Evolutionary conservation across 305 asterid genomes (phyloP).

Genomic region (Solanum hybrid): DNA sequence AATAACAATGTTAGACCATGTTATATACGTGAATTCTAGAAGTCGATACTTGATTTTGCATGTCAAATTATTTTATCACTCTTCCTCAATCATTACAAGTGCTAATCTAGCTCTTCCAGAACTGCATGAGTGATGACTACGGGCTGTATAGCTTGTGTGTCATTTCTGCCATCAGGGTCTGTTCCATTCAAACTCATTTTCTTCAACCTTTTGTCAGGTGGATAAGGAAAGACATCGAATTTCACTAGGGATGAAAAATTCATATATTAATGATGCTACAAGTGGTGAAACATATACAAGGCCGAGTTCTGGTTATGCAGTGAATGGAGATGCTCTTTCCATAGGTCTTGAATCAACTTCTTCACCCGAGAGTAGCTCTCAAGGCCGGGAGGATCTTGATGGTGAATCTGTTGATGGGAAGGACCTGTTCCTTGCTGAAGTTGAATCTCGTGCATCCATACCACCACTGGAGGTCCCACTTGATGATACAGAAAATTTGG

Average conservation of each 20-base stretch:
- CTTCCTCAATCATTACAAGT: background rate
- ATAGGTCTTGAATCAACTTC: conserved; percentile 19
- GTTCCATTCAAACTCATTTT: background rate
- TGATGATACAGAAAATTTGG: conserved; percentile 54
- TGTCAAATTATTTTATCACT: background rate
- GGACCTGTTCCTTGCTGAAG: conserved; percentile 38
- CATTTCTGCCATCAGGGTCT: background rate
- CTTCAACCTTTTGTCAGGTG: conserved; percentile 39
- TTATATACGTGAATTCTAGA: background rate
- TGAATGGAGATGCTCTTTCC: conserved; percentile 21
- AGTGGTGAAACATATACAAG: conserved; percentile 21
- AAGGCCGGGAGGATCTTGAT: conserved; percentile 5
- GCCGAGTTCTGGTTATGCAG: conserved; percentile 12
- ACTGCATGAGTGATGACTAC: background rate
- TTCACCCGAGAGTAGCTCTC: conserved; percentile 22
- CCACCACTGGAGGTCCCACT: conserved; percentile 86
- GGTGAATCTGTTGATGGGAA: conserved; percentile 26
- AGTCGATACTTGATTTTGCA: background rate
- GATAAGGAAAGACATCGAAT: conserved; percentile 76
- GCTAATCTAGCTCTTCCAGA: background rate
- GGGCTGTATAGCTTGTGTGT: background rate
- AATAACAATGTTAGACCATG: background rate
- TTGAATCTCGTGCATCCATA: conserved; percentile 71
- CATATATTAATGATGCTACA: conserved; percentile 45
- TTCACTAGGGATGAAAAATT: conserved; percentile 83